Evolutionary conservation across 768 basidiomycete genomes (phyloP).

Genomic region (Tylopilus subfusipes): DNA sequence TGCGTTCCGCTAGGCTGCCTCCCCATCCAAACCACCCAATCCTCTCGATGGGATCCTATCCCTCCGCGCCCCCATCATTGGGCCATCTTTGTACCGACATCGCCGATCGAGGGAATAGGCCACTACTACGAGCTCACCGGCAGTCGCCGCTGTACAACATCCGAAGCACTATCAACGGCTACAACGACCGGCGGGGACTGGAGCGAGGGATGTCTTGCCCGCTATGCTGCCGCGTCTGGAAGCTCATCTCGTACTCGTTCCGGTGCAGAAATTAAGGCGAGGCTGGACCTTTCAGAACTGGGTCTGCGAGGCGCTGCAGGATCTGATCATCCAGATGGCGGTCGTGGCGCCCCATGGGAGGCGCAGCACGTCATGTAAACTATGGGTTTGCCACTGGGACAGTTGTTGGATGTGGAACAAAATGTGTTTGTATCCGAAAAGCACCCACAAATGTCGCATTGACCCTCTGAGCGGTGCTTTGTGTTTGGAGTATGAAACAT

Average conservation of each 20-base stretch:
- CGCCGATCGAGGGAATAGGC: neutral
- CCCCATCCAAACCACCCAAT: conserved; percentile 4
- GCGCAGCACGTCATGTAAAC: neutral
- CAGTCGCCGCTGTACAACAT: neutral
- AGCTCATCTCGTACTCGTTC: neutral
- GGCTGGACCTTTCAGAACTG: conserved; percentile 3
- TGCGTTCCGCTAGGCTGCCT: neutral
- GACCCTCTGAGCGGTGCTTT: neutral
- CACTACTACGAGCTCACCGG: conserved; percentile 9
- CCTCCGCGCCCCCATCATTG: neutral
- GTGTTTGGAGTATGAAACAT: too few relatives aligned
- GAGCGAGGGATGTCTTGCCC: conserved; percentile 10
- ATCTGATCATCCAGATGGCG: conserved; percentile 3
- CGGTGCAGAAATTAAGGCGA: neutral
- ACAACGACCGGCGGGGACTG: neutral
- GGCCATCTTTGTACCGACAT: conserved; percentile 13
- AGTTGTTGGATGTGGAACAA: neutral
- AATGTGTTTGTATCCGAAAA: neutral
- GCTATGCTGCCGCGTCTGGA: conserved; percentile 1
- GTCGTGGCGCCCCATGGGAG: conserved; percentile 5
- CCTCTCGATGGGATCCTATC: neutral
- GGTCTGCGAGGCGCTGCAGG: conserved; percentile 4
- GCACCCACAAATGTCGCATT: neutral
- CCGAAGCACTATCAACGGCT: neutral
- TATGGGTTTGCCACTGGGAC: neutral